phyloP scores from a whole-genome alignment of 129 eudicot species.

The Tanacetum coccineum region DNA sequence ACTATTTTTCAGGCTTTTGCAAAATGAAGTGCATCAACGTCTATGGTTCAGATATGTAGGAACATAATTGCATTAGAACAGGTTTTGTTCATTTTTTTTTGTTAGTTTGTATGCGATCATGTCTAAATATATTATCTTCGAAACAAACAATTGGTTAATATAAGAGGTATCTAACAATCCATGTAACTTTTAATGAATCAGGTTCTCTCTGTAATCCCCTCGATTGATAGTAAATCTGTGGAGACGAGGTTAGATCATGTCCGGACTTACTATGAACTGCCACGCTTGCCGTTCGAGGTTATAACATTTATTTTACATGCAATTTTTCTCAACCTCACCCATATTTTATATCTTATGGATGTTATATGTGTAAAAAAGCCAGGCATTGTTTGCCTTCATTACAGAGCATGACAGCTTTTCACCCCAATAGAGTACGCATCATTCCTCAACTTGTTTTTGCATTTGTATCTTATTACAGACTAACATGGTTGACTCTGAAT shows the following conservation, averaged over 20 bases:
- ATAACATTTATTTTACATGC: background rate
- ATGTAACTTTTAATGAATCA: slow-evolving; percentile 22
- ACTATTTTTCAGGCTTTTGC: slow-evolving; percentile 60
- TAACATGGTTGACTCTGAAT: too few relatives aligned
- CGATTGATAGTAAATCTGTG: slow-evolving; percentile 88
- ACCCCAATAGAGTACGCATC: slow-evolving; percentile 71
- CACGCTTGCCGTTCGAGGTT: slow-evolving; percentile 98
- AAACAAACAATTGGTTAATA: background rate
- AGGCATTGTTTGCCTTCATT: slow-evolving; percentile 97
- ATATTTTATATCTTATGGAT: background rate
- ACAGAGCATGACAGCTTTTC: slow-evolving; percentile 70
- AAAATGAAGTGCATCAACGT: slow-evolving; percentile 86
- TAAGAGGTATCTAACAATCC: slow-evolving; percentile 7
- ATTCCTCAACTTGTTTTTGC: background rate
- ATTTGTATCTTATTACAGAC: background rate
- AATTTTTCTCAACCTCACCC: background rate
- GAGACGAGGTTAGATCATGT: slow-evolving; percentile 79
- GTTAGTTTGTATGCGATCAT: too few relatives aligned
- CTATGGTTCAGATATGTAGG: slow-evolving; percentile 91
- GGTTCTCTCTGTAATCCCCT: slow-evolving; percentile 92
- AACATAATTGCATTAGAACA: slow-evolving; percentile 96
- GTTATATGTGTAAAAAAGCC: slow-evolving; percentile 4
- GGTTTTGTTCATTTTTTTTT: slow-evolving; percentile 35
- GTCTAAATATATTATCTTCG: background rate
- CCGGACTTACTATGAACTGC: slow-evolving; percentile 79